phyloP scores from a whole-genome alignment of 306 rosid species.

The Lagenaria siceraria region DNA sequence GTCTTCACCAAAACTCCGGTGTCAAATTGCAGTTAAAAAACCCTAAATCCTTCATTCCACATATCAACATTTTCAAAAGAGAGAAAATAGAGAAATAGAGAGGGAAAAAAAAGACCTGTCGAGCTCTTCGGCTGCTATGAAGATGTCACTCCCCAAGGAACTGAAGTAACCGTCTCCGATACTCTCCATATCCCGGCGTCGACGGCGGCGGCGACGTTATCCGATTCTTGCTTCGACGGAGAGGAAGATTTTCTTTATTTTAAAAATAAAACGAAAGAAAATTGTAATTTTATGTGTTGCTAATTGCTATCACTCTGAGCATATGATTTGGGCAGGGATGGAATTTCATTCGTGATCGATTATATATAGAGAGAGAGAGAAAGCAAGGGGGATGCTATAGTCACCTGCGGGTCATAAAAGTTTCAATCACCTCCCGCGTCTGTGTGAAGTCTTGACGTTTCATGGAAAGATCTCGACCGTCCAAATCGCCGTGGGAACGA shows the following conservation, averaged over 20 bases:
- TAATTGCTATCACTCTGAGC: background rate
- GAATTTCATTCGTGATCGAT: background rate
- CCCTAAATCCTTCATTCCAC: background rate
- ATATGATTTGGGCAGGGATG: background rate
- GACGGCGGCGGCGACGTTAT: background rate
- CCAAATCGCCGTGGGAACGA: background rate
- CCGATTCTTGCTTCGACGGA: background rate
- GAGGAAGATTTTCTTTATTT: background rate
- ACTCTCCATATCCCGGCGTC: slow-evolving; percentile 39
- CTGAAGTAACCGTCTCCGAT: slow-evolving; percentile 46
- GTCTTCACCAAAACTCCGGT: background rate
- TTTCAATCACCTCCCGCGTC: background rate
- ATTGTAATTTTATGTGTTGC: background rate
- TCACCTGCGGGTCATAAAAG: background rate
- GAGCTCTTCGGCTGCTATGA: slow-evolving; percentile 55
- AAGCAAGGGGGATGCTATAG: background rate
- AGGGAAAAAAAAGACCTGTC: slow-evolving; percentile 39
- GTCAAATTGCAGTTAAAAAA: background rate
- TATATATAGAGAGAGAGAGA: background rate
- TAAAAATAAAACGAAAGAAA: background rate
- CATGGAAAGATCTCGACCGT: background rate
- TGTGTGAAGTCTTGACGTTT: background rate
- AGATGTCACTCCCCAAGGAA: slow-evolving; percentile 67
- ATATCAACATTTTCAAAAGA: background rate
- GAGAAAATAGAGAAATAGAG: background rate